Conservation (phyloP, 768 basidiomycete genomes). For the Leccinum pellstonianum region DNA sequence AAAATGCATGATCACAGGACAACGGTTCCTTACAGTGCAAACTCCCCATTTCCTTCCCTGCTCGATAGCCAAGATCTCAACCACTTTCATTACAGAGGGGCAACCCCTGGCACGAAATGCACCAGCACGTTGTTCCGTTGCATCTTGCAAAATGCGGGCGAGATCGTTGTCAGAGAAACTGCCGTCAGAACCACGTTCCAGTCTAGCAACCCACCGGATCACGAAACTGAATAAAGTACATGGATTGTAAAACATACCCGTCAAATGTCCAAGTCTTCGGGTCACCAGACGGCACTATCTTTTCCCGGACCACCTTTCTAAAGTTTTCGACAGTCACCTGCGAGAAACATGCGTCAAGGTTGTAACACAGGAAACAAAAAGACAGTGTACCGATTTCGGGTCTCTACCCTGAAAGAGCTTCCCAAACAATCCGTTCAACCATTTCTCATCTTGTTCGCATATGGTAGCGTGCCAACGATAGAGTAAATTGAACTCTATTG, state of each 20-base stretch:
- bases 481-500: constrained; percentile 68
- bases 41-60: constrained; percentile 66
- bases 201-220: constrained; percentile 30
- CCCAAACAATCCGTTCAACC: constrained; percentile 51
- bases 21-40: constrained; percentile 54
- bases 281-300: constrained; percentile 6
- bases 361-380: background rate
- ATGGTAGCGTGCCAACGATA: constrained; percentile 67
- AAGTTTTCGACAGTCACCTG: constrained; percentile 26
- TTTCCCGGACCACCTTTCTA: constrained; percentile 13
- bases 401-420: constrained; percentile 42
- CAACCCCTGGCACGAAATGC: constrained; percentile 70
- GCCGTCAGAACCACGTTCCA: constrained; percentile 51
- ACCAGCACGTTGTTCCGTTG: constrained; percentile 56
- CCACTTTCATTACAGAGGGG: constrained; percentile 59
- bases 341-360: background rate
- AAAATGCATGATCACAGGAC: background rate
- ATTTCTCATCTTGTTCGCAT: constrained; percentile 51
- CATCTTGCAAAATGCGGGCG: constrained; percentile 58
- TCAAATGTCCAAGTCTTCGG: constrained; percentile 56
- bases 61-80: constrained; percentile 70
- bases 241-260: constrained; percentile 32
- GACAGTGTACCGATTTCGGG: constrained; percentile 36
- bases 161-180: constrained; percentile 63
- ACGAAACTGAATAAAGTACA: background rate